Evolutionary conservation across 129 eudicot genomes (phyloP), one percentile per base, ranked within the genome.

Genomic region (Arctium lappa): DNA sequence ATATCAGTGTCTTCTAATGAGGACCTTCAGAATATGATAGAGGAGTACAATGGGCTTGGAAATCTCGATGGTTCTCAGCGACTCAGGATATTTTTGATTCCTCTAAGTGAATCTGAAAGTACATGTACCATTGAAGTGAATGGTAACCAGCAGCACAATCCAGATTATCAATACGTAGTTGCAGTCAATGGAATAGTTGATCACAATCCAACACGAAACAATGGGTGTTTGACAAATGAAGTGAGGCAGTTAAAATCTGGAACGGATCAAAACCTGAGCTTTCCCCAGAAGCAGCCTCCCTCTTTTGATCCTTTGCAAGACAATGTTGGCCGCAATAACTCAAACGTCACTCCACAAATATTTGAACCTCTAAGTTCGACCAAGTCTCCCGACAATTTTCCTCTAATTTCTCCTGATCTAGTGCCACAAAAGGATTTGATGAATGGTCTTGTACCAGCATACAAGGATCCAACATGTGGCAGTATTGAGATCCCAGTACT

Each of bases 21-120:
- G 83, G 95, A 91, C 84, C 85, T 91, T 79, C 92, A 89, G 82
- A 91, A 91, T 65, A 91, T 91, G 95, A 85, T 91, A 69, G 95
- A 91, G 60, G 95, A 91, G 82, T 91, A 87, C 72, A 56, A 83
- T 68, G 92, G 90, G 71, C 62, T 85, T 48, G 90, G 81, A 71
- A 88, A 70, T 56, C 84, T 80, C 33, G 90, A 79, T 6, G 92
- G 88, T 75, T 89, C 91, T 71, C 89, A 82, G 73, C 76, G 93
- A 71, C 90, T 91, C 15, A 87, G 97, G 69, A 88, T 91, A 29
- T 91, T 91, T 72, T 72, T 91, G 79, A 81, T 91, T 80, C 97
- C 97, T 40, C 37, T 83, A 30, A 78, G 79, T 75, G 97, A 91
- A 83, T 74, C 88, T 77, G 93, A 89, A 75, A 81, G 32, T 53